Conservation (phyloP, 2,329 filamentous ascomycete species). For the Scedosporium boydii region DNA sequence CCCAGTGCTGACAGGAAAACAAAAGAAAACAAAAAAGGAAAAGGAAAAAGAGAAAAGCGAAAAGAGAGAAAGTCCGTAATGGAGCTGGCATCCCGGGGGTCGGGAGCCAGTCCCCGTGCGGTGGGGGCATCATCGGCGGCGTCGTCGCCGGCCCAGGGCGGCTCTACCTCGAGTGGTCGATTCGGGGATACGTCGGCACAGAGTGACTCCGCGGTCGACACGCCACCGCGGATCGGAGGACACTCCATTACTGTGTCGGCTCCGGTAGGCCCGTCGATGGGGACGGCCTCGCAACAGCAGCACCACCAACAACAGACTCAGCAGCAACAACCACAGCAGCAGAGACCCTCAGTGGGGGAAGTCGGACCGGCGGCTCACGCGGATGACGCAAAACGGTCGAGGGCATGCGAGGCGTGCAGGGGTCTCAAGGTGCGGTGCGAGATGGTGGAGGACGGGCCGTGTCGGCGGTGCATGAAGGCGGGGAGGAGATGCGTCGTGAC, state of each 20-base stretch:
- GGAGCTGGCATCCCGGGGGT: background rate
- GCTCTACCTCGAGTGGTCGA: background rate
- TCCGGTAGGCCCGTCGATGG: background rate
- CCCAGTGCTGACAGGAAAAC: no score
- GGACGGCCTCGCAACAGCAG: background rate
- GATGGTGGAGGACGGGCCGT: slow-evolving; percentile 59
- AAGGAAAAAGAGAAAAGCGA: no score
- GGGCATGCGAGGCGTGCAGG: slow-evolving; percentile 68
- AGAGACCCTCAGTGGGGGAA: slow-evolving; percentile 4
- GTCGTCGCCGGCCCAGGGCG: background rate
- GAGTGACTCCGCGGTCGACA: slow-evolving; percentile 8
- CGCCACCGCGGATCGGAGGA: slow-evolving; percentile 11
- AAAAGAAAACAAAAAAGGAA: no score
- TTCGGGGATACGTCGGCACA: background rate
- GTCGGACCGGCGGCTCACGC: slow-evolving; percentile 12
- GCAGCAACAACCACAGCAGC: background rate
- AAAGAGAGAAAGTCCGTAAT: background rate
- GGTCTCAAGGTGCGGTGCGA: slow-evolving; percentile 80
- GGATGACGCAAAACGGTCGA: slow-evolving; percentile 52
- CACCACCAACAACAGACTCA: no score
- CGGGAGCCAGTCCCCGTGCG: background rate
- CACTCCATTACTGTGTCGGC: background rate
- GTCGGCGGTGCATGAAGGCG: slow-evolving; percentile 71
- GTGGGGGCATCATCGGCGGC: background rate
- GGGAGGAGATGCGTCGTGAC: slow-evolving; percentile 71